phyloP scores from a whole-genome alignment of 2,329 filamentous ascomycete genomes.

The Monilinia vaccinii-corymbosi region DNA sequence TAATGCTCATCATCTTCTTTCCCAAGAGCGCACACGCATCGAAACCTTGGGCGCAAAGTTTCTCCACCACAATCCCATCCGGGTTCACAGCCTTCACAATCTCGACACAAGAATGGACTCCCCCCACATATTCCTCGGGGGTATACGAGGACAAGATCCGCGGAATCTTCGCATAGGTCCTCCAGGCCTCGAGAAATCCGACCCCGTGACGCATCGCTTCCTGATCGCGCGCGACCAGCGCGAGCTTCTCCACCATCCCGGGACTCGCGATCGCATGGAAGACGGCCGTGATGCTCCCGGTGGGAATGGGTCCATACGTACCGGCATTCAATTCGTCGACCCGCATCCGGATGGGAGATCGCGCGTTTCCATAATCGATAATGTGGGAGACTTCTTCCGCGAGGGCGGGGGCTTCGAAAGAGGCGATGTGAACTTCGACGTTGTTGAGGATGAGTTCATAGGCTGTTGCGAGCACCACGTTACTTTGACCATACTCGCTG shows the following conservation, averaged over 20 bases:
- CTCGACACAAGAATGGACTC: constrained; percentile 32
- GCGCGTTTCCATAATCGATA: constrained; percentile 14
- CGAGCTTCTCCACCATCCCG: constrained; percentile 30
- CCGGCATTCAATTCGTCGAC: constrained; percentile 7
- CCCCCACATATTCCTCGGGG: constrained; percentile 33
- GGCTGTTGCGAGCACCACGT: constrained; percentile 36
- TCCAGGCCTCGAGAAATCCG: constrained; percentile 1
- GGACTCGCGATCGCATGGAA: constrained; percentile 32
- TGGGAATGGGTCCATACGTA: constrained; percentile 2
- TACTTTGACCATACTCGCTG: constrained; percentile 38
- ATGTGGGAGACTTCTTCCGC: constrained; percentile 33
- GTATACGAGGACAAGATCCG: constrained; percentile 30
- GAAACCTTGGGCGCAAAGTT: constrained; percentile 35
- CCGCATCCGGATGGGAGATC: constrained; percentile 22
- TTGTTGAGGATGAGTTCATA: constrained; percentile 30
- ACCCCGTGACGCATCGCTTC: background rate
- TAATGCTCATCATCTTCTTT: constrained; percentile 32
- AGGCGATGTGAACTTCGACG: constrained; percentile 37
- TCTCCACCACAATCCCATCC: constrained; percentile 36
- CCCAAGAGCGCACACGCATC: constrained; percentile 34
- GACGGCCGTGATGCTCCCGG: constrained; percentile 13
- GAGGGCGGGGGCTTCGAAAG: constrained; percentile 31
- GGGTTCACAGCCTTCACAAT: constrained; percentile 34
- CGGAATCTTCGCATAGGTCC: constrained; percentile 14
- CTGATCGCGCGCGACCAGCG: constrained; percentile 18